These are phyloP conservation scores for Penicillium sp. DNA, from an alignment of 2,329 filamentous ascomycete species.

Conservation along the genomic window DNA sequence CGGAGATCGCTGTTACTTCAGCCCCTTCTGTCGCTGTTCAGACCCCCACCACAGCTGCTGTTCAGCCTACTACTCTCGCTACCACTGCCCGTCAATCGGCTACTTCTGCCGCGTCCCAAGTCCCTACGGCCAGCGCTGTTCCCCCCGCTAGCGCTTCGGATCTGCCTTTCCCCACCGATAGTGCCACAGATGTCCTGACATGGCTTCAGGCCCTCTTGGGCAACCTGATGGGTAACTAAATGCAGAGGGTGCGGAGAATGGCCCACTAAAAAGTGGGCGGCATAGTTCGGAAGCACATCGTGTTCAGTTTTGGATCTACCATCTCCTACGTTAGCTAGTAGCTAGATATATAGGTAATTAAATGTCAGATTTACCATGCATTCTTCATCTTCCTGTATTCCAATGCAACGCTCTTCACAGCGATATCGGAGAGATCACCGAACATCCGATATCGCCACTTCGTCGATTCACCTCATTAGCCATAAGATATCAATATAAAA, in stretches of 20 bases:
- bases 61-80: constrained; percentile 16
- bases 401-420: neutral
- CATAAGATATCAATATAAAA: neutral
- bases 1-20: neutral
- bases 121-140: neutral
- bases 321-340: neutral
- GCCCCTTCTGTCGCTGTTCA: neutral
- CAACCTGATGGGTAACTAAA: constrained; percentile 18
- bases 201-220: constrained; percentile 16
- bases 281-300: neutral
- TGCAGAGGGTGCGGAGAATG: neutral
- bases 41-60: constrained; percentile 1
- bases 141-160: neutral
- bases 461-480: neutral
- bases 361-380: neutral
- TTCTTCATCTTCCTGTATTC: neutral
- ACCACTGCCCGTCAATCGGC: constrained; percentile 15
- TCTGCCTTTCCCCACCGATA: constrained; percentile 15
- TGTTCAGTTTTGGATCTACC: neutral
- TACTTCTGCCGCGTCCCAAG: neutral
- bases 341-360: neutral
- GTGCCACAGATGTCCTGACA: constrained; percentile 11
- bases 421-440: constrained; percentile 1
- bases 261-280: neutral
- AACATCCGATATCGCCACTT: constrained; percentile 6